Base-by-base conservation (phyloP, 371 early-diverging fungal genomes). In the Mortierella sp. region DNA sequence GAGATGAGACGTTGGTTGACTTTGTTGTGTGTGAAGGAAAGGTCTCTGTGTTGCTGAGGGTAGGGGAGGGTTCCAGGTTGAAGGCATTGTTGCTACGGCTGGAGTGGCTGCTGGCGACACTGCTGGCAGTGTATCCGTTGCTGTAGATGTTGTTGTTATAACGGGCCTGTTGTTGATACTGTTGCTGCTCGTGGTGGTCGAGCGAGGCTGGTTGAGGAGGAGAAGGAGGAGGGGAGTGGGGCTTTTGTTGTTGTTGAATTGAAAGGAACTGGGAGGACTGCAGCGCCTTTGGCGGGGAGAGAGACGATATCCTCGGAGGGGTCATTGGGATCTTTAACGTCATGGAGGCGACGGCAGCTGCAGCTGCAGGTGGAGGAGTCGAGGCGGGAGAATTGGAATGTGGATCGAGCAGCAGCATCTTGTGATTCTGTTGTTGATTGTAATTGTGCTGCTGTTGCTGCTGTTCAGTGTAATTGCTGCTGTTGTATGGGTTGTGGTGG, bases 301-400 rank as follows among this genome's bases (percentile, higher is more conserved):
- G 76, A 0, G 82, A 82, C 3, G 82, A 82, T 78, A 78, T 78
- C 82, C 82, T 75, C 68, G 82, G 82, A 19, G 82, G 82, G 45
- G 82, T 79, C 82, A 82, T 82, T 11, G 76, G 82, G 0, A 44
- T 75, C 19, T 78, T 52, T 3, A 57, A 2, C 21, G 34, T 21
- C 63, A 34, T 63, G 63, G 63, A 31, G 63, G 31, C 34, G 63
- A 8, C 34, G 26, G 57, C 26, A 34, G 63, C 63, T 44, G 78
- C 75, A 45, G 82, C 26, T 57, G 71, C 72, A 77, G 76, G 28
- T n/a, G 63, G 21, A 75, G 75, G 73, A 31, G 75, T 31, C 1
- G 80, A 16, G 13, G 73, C 24, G n/a, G 13, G 28, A 28, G 48
- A 48, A 45, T 48, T 42, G 70, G 42, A 72, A 72, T 48, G 48